Evolutionary conservation across 495 filamentous ascomycete genomes (phyloP).

Genomic region (Hyaloscypha hepaticicola): DNA sequence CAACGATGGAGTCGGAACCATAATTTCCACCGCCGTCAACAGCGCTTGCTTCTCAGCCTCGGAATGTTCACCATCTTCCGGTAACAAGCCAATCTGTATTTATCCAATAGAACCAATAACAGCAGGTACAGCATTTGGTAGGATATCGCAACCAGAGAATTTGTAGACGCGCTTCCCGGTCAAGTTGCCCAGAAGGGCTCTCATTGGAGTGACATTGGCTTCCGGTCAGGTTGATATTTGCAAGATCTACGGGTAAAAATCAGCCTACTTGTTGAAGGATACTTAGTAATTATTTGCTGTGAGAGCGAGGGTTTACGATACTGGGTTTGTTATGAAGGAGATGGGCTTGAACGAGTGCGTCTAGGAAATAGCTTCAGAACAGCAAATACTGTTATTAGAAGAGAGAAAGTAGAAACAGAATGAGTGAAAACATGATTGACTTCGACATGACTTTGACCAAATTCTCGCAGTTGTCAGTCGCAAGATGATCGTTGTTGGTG

Average conservation of each 20-base stretch:
- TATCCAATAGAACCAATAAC: slow-evolving; percentile 70
- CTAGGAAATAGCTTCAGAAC: not conserved
- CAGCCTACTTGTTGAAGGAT: slow-evolving; percentile 82
- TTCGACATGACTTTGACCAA: too few species aligned
- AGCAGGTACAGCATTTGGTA: slow-evolving; percentile 69
- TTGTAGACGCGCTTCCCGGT: slow-evolving; percentile 60
- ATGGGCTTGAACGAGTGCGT: slow-evolving; percentile 8
- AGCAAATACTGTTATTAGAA: too few species aligned
- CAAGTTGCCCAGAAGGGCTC: too few species aligned
- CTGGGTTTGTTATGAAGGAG: slow-evolving; percentile 19
- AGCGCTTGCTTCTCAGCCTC: slow-evolving; percentile 69
- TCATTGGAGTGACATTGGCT: slow-evolving; percentile 66
- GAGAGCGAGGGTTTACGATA: slow-evolving; percentile 20
- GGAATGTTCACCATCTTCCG: slow-evolving; percentile 59
- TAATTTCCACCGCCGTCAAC: slow-evolving; percentile 58
- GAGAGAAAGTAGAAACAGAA: too few species aligned
- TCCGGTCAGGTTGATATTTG: slow-evolving; percentile 68
- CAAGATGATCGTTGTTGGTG: too few species aligned
- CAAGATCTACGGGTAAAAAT: slow-evolving; percentile 55
- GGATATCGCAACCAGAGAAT: slow-evolving; percentile 48
- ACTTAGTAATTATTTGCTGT: slow-evolving; percentile 43
- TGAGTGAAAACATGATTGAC: too few species aligned
- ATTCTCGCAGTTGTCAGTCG: too few species aligned
- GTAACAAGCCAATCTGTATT: slow-evolving; percentile 81
- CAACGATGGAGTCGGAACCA: slow-evolving; percentile 63